Evolutionary conservation across 2,329 filamentous ascomycete genomes (phyloP).

Genomic region (Trichoderma oligosporum): DNA sequence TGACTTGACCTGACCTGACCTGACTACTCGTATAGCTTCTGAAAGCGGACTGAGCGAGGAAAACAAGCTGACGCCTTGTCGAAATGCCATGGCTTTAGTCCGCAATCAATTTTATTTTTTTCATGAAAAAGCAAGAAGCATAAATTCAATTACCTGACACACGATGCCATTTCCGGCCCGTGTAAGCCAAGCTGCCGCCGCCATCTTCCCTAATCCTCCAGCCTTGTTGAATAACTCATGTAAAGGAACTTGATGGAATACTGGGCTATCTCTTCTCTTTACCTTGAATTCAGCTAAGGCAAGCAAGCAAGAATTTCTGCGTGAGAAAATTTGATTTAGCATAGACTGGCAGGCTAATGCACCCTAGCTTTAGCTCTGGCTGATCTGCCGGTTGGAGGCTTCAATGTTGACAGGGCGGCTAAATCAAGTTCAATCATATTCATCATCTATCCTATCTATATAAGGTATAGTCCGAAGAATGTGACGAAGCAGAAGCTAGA

Average conservation of each 20-base stretch:
- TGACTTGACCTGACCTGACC: too few species aligned
- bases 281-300: too few species aligned
- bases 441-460: too few species aligned
- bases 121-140: too few species aligned
- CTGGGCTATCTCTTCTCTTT: too few species aligned
- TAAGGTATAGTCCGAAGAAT: too few species aligned
- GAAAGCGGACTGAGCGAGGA: conserved; percentile 2
- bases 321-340: not conserved
- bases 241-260: not conserved
- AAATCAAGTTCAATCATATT: too few species aligned
- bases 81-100: not conserved
- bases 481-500: too few species aligned
- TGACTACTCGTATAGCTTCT: conserved; percentile 5
- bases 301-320: too few species aligned
- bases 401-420: too few species aligned
- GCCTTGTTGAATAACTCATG: not conserved
- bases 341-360: not conserved
- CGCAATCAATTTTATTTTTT: not conserved
- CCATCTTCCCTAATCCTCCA: not conserved
- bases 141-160: too few species aligned
- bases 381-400: too few species aligned
- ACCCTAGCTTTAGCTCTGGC: not conserved
- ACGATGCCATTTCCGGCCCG: not conserved
- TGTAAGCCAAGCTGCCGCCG: not conserved
- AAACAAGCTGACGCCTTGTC: not conserved